Evolutionary conservation across 2,329 filamentous ascomycete species (phyloP).

Genomic region (Pochonia chlamydosporia): DNA sequence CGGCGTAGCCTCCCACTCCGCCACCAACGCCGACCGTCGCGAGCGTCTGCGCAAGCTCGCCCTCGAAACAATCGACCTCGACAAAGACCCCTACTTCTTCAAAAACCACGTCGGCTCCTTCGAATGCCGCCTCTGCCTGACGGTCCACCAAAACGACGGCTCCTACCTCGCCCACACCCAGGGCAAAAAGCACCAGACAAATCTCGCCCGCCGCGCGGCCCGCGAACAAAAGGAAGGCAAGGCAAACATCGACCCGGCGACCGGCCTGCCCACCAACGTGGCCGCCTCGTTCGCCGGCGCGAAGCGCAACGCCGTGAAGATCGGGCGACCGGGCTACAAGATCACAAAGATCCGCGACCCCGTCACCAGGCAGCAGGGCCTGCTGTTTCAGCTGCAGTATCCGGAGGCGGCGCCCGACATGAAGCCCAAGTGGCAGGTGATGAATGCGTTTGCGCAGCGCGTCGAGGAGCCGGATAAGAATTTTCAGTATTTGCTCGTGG

Average conservation of each 20-base stretch:
- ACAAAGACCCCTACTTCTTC: slow-evolving; percentile 99
- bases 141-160: slow-evolving; percentile 97
- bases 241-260: slow-evolving; percentile 60
- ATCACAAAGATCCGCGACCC: slow-evolving; percentile 95
- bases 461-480: slow-evolving; percentile 90
- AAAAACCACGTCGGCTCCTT: slow-evolving; percentile 98
- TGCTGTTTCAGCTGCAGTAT: slow-evolving; percentile 95
- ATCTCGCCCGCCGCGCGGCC: slow-evolving; percentile 91
- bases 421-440: slow-evolving; percentile 83
- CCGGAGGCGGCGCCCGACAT: slow-evolving; percentile 77
- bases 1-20: slow-evolving; percentile 87
- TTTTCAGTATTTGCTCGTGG: slow-evolving; percentile 91
- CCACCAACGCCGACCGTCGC: slow-evolving; percentile 93
- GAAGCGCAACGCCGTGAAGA: slow-evolving; percentile 86
- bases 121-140: slow-evolving; percentile 93
- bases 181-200: slow-evolving; percentile 97
- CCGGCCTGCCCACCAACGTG: slow-evolving; percentile 67
- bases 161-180: slow-evolving; percentile 98
- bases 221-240: slow-evolving; percentile 88
- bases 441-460: slow-evolving; percentile 96
- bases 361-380: slow-evolving; percentile 77
- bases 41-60: slow-evolving; percentile 97
- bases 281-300: slow-evolving; percentile 62
- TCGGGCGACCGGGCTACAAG: slow-evolving; percentile 92
- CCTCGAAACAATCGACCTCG: slow-evolving; percentile 96